Evolutionary conservation across 768 basidiomycete genomes (phyloP).

Genomic region (Rhizopogon roseolus): DNA sequence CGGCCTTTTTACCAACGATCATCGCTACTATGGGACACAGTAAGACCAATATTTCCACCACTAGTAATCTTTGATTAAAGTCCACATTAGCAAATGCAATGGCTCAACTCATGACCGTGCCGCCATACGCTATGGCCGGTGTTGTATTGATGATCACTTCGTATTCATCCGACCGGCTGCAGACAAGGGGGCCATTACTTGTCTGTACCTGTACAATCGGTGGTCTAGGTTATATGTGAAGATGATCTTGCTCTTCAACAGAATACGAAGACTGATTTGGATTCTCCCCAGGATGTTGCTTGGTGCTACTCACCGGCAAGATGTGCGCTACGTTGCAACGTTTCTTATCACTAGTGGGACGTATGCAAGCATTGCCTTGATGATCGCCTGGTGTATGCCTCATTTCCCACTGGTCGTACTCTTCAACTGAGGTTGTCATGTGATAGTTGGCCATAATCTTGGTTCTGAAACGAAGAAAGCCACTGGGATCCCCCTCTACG

Average conservation of each 20-base stretch:
- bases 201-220: slow-evolving; percentile 24
- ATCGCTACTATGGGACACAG: slow-evolving; percentile 46
- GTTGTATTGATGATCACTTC: slow-evolving; percentile 30
- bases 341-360: slow-evolving; percentile 43
- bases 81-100: slow-evolving; percentile 30
- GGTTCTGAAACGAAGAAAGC: slow-evolving; percentile 44
- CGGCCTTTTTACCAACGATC: slow-evolving; percentile 53
- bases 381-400: slow-evolving; percentile 44
- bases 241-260: background rate
- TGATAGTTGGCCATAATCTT: slow-evolving; percentile 35
- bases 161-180: slow-evolving; percentile 39
- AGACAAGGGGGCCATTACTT: slow-evolving; percentile 36
- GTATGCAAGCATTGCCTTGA: slow-evolving; percentile 39
- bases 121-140: slow-evolving; percentile 45
- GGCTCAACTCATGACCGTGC: slow-evolving; percentile 48
- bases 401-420: background rate
- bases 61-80: background rate
- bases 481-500: slow-evolving; percentile 36
- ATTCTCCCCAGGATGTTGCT: slow-evolving; percentile 27
- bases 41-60: slow-evolving; percentile 14
- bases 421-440: background rate
- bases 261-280: background rate
- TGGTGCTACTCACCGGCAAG: slow-evolving; percentile 22
- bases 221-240: slow-evolving; percentile 40
- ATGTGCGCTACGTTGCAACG: slow-evolving; percentile 41